A percentile compares a stretch with the other conserved stretches of the same genome.
Evolutionary conservation across 306 rosid species (phyloP).

Genomic region (Pachyrhizus erosus): DNA sequence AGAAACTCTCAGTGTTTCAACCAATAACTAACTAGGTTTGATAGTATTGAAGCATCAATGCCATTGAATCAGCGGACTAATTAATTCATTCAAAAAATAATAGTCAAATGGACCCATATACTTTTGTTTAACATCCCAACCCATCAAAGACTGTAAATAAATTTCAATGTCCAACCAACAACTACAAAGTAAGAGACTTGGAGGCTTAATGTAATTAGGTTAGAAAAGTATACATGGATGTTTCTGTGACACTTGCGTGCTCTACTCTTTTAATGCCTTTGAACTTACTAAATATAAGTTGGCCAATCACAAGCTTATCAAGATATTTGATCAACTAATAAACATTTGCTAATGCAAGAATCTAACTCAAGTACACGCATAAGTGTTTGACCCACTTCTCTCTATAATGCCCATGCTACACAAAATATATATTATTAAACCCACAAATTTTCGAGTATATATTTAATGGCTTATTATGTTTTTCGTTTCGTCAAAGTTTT

Average conservation of each 20-base stretch:
- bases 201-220: slow-evolving; percentile 49
- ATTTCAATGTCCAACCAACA: slow-evolving; percentile 44
- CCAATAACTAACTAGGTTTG: slow-evolving; percentile 32
- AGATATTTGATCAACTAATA: slow-evolving; percentile 32
- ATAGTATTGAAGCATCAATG: slow-evolving; percentile 27
- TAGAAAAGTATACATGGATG: slow-evolving; percentile 46
- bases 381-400: slow-evolving; percentile 13
- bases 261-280: slow-evolving; percentile 4
- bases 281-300: slow-evolving; percentile 5
- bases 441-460: no score
- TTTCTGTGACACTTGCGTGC: slow-evolving; percentile 36
- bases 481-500: no score
- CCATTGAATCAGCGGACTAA: slow-evolving; percentile 46
- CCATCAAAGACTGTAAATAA: slow-evolving; percentile 16
- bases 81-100: not conserved
- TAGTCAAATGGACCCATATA: slow-evolving; percentile 31
- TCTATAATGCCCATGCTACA: not conserved
- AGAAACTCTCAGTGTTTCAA: slow-evolving; percentile 33
- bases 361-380: slow-evolving; percentile 12
- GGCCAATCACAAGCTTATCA: slow-evolving; percentile 38
- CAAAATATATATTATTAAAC: not conserved
- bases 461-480: no score
- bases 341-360: slow-evolving; percentile 25
- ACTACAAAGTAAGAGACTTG: not conserved
- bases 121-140: slow-evolving; percentile 32